Conservation (phyloP, 305 asterid species). For the Plantago coronopus region DNA sequence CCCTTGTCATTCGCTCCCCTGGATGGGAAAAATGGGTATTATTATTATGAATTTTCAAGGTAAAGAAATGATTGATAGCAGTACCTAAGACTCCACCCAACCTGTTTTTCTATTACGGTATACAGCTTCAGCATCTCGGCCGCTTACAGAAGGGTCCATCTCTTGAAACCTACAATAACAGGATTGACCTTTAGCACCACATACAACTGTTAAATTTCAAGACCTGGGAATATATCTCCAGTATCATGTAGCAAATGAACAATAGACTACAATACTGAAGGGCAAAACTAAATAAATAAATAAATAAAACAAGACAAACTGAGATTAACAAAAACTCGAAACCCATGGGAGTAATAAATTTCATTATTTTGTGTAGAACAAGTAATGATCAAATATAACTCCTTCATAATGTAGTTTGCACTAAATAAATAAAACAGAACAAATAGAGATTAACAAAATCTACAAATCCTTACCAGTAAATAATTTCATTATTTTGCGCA, state of each 20-base stretch:
- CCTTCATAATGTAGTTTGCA: no score
- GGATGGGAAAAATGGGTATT: conserved; percentile 14
- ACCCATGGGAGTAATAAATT: no score
- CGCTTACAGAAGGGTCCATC: conserved; percentile 76
- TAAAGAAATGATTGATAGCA: conserved; percentile 11
- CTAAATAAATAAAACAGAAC: no score
- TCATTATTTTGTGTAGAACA: no score
- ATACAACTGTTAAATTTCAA: conserved; percentile 13
- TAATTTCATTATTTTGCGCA: no score
- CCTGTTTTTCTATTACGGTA: conserved; percentile 86
- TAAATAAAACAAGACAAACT: no score
- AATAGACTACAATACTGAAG: not conserved
- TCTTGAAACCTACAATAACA: conserved; percentile 47
- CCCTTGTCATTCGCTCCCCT: conserved; percentile 78
- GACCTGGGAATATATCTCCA: not conserved
- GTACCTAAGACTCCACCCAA: conserved; percentile 18
- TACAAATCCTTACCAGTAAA: no score
- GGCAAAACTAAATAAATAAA: no score
- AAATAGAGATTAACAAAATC: no score
- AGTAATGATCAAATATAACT: no score
- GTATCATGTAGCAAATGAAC: not conserved
- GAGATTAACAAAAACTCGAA: no score
- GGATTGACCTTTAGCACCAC: conserved; percentile 14
- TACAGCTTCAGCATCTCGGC: conserved; percentile 63
- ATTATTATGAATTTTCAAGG: conserved; percentile 7